Evolutionary conservation across 768 basidiomycete genomes (phyloP), one percentile per base, ranked within the genome.

Genomic region (Scleroderma citrinum): DNA sequence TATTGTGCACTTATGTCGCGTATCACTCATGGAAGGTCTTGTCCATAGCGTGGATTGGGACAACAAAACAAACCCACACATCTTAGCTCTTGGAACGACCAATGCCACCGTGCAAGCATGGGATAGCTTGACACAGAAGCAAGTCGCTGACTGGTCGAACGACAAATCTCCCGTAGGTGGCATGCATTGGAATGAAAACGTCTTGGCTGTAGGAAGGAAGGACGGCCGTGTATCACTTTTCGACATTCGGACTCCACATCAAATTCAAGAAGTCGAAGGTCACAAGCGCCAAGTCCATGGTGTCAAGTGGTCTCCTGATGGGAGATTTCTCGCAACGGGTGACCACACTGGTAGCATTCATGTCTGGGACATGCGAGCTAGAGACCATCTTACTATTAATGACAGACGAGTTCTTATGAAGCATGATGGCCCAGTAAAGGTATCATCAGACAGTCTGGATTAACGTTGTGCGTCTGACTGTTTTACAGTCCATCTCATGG

Each of bases 401-500:
- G 61, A 67, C 46, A 66, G 63, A 41, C 64, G 66, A 46, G 64
- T 70, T 36, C 70, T 71, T 49, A 69, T 70, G 56, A 74, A 70
- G 56, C 74, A 75, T 46, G 59, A 59, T 0, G 74, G 72, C 14
- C 67, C 74, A 1, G 71, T 76, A 30, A 76, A 76, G 68, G 74
- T 75, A 30, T 40, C 54, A 45, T 31, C 19, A 13, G 35, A 12
- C 19, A 21, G 36, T 30, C 6, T 21, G 45, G 21, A 13, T 29
- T 29, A 20, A 19, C 16, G 26, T n/a, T 42, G 23, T 20, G 24
- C 20, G 48, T 35, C 47, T 32, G 21, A 16, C 38, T 34, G 36
- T 6, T 31, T 44, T 37, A 44, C 44, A 86, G 84, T 85, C 85
- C 1, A 67, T 87, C 41, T 78, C 83, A 0, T 87, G 85, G 85